Evolutionary conservation across 768 basidiomycete genomes (phyloP).

Genomic region (Pilatotrama ljubarskyi): DNA sequence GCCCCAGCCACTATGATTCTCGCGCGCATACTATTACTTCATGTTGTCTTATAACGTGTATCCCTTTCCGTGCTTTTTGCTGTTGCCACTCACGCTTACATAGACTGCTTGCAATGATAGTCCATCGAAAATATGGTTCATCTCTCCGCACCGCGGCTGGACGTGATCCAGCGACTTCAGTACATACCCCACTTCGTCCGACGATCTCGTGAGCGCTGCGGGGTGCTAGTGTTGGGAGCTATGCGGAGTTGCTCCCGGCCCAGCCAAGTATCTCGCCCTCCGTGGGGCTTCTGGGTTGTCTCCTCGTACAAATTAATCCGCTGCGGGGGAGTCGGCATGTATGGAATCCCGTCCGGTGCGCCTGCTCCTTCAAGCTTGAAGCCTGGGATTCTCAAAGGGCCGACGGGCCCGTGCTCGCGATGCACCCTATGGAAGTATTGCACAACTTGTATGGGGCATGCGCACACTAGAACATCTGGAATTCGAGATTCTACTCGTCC

Average conservation of each 20-base stretch:
- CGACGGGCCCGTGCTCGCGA: too few relatives aligned
- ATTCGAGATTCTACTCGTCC: not conserved
- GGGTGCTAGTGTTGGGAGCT: too few relatives aligned
- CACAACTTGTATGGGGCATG: not conserved
- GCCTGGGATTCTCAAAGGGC: too few relatives aligned
- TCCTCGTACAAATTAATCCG: too few relatives aligned
- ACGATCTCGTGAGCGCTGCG: not conserved
- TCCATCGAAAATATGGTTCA: not conserved
- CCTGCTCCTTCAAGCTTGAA: too few relatives aligned
- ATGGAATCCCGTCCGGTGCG: too few relatives aligned
- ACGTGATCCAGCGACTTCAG: not conserved
- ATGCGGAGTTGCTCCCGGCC: too few relatives aligned
- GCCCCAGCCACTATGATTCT: not conserved
- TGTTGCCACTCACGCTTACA: slow-evolving; percentile 11
- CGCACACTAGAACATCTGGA: not conserved
- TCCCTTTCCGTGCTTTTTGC: slow-evolving; percentile 3
- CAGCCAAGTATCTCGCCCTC: too few relatives aligned
- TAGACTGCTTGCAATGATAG: slow-evolving; percentile 5
- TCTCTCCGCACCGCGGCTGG: too few relatives aligned
- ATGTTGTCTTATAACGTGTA: slow-evolving; percentile 10
- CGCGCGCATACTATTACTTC: not conserved
- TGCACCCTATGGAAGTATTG: not conserved
- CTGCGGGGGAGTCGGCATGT: too few relatives aligned
- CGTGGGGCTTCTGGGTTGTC: too few relatives aligned
- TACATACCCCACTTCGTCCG: too few relatives aligned